Evolutionary conservation across 208 protist genomes (phyloP), one percentile per base, ranked within the genome.

Genomic region (Crithidia mellificae): DNA sequence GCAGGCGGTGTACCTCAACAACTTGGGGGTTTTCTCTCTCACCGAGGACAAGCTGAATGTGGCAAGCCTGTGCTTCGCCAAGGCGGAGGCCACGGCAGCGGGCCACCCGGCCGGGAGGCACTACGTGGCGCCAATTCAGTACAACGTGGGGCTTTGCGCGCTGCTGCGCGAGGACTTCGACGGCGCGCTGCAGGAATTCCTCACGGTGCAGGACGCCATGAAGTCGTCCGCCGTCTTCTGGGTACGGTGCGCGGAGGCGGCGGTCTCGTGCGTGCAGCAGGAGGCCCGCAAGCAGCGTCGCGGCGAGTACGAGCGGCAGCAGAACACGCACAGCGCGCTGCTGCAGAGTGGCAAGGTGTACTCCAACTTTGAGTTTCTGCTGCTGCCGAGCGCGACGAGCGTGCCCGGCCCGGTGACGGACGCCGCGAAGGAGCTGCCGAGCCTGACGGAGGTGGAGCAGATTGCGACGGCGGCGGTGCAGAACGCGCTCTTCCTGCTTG

Each of bases 111-210:
- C 80, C 47, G 43, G 63, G 12, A 61, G 78, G 38, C 68, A 81
- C 54, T 51, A 80, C 36, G 70, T 78, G n/a, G 63, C 70, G 0
- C 72, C 84, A 14, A 81, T 96, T 41, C 69, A 78, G 24, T 96
- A 94, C 83, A 96, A 96, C 73, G 76, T 84, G 27, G 91, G 80
- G 4, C 78, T 96, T 39, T 96, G 88, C 66, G 85, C 83, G n/a
- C 72, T 94, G 46, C 73, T 93, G 17, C 83, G 85, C 43, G 85
- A 83, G 44, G 85, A 93, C 68, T 87, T 86, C 71, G 81, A 88
- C 14, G 83, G 77, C 25, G 91, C 91, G 27, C 81, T 93, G 54
- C 54, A 79, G 24, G 72, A 85, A 69, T 84, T 95, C 57, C 70
- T 93, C n/a, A 59, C 74, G 1, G 75, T 93, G 49, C 88, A 94